Conservation (phyloP, 768 basidiomycete species). For the Lyophyllum atratum region DNA sequence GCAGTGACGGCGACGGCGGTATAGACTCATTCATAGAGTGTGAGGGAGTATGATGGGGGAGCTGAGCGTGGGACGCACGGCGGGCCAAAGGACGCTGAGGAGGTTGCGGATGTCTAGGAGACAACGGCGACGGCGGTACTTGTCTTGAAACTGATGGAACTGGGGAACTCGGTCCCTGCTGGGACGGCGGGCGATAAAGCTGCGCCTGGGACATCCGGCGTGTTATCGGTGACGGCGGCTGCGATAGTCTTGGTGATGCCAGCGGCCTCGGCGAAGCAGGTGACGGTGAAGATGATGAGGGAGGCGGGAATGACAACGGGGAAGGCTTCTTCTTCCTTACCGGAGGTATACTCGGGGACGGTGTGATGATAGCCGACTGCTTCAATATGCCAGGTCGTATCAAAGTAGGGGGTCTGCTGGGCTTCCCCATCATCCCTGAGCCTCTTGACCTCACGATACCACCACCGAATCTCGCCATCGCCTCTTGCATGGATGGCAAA, state of each 20-base stretch:
- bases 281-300: slow-evolving; percentile 19
- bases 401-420: not conserved
- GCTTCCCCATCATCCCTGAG: slow-evolving; percentile 12
- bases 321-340: slow-evolving; percentile 36
- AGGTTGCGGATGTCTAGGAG: slow-evolving; percentile 21
- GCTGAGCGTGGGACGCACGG: slow-evolving; percentile 25
- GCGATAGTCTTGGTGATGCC: slow-evolving; percentile 13
- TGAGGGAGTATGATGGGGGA: slow-evolving; percentile 11
- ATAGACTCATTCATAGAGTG: slow-evolving; percentile 9
- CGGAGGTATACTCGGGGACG: slow-evolving; percentile 7
- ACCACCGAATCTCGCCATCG: slow-evolving; percentile 40
- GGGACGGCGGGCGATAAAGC: slow-evolving; percentile 18
- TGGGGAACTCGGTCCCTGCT: slow-evolving; percentile 13
- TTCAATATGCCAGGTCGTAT: slow-evolving; percentile 20
- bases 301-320: slow-evolving; percentile 28
- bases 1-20: slow-evolving; percentile 6
- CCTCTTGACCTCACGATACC: slow-evolving; percentile 16
- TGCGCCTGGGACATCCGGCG: slow-evolving; percentile 25
- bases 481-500: slow-evolving; percentile 47
- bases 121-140: slow-evolving; percentile 25
- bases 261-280: slow-evolving; percentile 10
- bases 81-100: slow-evolving; percentile 15
- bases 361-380: slow-evolving; percentile 21
- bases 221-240: slow-evolving; percentile 16
- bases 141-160: slow-evolving; percentile 15